A percentile compares a stretch with the other conserved stretches of the same genome.
phyloP scores from a whole-genome alignment of 257 asterid species.

The Penstemon eatonii region DNA sequence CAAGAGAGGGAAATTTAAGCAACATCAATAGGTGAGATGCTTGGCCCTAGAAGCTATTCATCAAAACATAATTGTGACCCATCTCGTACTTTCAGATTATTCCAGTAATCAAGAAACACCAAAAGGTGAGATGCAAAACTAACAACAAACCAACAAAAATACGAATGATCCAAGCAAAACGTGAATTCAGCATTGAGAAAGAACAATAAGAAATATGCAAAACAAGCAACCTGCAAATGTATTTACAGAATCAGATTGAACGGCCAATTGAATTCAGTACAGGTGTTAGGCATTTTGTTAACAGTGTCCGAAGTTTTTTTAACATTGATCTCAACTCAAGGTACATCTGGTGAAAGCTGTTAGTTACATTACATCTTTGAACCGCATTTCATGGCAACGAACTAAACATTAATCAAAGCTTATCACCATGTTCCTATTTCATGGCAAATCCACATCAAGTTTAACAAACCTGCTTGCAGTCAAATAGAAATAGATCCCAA shows the following conservation, averaged over 20 bases:
- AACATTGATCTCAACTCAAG: not conserved
- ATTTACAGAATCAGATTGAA: not conserved
- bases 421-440: not conserved
- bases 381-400: not conserved
- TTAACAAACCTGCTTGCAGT: not conserved
- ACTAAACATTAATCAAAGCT: constrained; percentile 4
- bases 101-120: not conserved
- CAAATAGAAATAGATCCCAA: constrained; percentile 1
- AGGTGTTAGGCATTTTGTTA: not conserved
- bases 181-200: not conserved
- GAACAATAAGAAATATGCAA: constrained; percentile 5
- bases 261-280: not conserved
- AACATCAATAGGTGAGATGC: too few relatives aligned
- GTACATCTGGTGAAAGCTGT: constrained; percentile 1
- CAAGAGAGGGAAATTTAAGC: not conserved
- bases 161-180: constrained; percentile 6
- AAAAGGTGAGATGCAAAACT: not conserved
- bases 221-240: not conserved
- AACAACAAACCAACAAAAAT: not conserved
- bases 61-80: not conserved
- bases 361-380: not conserved
- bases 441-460: constrained; percentile 1
- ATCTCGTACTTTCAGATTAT: constrained; percentile 1
- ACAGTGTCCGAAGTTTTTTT: not conserved
- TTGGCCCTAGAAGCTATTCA: not conserved